Evolutionary conservation across 2,329 filamentous ascomycete genomes (phyloP).

Genomic region (Ciborinia camelliae): DNA sequence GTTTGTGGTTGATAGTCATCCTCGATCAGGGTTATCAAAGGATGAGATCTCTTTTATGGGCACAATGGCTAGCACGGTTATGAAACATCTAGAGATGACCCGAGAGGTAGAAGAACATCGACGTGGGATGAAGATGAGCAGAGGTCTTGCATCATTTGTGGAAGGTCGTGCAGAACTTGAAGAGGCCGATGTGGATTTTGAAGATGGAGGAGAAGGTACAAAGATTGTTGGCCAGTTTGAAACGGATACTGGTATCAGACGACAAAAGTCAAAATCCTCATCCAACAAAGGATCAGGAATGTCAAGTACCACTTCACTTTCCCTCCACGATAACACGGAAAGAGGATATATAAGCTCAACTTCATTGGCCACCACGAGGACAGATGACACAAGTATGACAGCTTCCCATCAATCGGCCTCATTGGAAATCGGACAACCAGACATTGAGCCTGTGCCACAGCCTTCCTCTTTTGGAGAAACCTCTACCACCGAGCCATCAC

Average conservation of each 20-base stretch:
- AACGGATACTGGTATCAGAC: constrained; percentile 23
- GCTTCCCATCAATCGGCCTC: background rate
- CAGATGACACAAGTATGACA: constrained; percentile 25
- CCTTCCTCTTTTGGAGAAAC: constrained; percentile 24
- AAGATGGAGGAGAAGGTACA: constrained; percentile 31
- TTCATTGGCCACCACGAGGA: constrained; percentile 23
- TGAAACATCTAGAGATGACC: constrained; percentile 59
- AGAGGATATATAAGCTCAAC: constrained; percentile 28
- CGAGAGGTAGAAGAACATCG: constrained; percentile 52
- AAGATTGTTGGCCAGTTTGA: constrained; percentile 35
- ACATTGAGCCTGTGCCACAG: constrained; percentile 22
- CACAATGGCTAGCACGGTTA: constrained; percentile 54
- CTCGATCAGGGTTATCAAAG: constrained; percentile 48
- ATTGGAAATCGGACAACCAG: constrained; percentile 19
- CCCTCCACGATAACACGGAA: constrained; percentile 27
- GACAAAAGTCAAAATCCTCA: constrained; percentile 25
- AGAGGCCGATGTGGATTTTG: constrained; percentile 34
- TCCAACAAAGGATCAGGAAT: constrained; percentile 21
- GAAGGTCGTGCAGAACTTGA: constrained; percentile 41
- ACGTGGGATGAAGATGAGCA: constrained; percentile 52
- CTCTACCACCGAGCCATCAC: constrained; percentile 26
- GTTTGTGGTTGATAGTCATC: constrained; percentile 55
- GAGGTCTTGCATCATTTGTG: constrained; percentile 53
- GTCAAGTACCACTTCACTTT: constrained; percentile 19
- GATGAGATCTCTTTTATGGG: constrained; percentile 54